phyloP scores from a whole-genome alignment of 1,139 yeast genomes.

The Pichia sp. region DNA sequence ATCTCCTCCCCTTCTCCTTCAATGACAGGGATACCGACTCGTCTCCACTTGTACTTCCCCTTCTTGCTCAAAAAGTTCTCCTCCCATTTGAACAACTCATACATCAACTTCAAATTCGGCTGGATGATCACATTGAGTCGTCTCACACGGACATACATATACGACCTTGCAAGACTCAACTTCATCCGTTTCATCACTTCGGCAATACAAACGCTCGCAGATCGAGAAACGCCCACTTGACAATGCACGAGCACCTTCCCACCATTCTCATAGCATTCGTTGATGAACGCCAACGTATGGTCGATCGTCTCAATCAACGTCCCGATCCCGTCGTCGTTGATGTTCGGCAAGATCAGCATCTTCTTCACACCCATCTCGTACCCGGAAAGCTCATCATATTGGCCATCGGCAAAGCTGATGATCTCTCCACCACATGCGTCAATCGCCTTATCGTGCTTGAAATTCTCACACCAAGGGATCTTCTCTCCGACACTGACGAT shows the following conservation, averaged over 20 bases:
- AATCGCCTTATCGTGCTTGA: constrained; percentile 22
- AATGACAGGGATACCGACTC: no score
- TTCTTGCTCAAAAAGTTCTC: constrained; percentile 35
- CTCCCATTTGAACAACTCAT: constrained; percentile 80
- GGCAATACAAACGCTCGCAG: constrained; percentile 90
- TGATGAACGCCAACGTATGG: constrained; percentile 42
- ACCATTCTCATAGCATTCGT: constrained; percentile 36
- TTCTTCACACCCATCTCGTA: constrained; percentile 38
- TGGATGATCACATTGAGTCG: constrained; percentile 87
- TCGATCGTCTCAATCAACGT: constrained; percentile 40
- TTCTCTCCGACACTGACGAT: constrained; percentile 87
- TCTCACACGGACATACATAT: constrained; percentile 77
- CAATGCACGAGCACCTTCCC: constrained; percentile 77
- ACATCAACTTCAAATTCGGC: constrained; percentile 84
- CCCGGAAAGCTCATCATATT: constrained; percentile 24
- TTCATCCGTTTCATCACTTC: constrained; percentile 76
- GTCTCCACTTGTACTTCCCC: no score
- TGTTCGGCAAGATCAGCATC: constrained; percentile 40
- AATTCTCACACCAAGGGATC: constrained; percentile 56
- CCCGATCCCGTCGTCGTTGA: constrained; percentile 53
- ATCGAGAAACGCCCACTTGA: constrained; percentile 87
- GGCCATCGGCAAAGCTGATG: constrained; percentile 25
- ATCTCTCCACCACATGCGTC: constrained; percentile 31
- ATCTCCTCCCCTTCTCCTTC: no score
- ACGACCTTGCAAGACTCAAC: constrained; percentile 69